These are phyloP conservation scores for Oxyria digyna DNA, from an alignment of 148 eudicot species.

Conservation along the genomic window DNA sequence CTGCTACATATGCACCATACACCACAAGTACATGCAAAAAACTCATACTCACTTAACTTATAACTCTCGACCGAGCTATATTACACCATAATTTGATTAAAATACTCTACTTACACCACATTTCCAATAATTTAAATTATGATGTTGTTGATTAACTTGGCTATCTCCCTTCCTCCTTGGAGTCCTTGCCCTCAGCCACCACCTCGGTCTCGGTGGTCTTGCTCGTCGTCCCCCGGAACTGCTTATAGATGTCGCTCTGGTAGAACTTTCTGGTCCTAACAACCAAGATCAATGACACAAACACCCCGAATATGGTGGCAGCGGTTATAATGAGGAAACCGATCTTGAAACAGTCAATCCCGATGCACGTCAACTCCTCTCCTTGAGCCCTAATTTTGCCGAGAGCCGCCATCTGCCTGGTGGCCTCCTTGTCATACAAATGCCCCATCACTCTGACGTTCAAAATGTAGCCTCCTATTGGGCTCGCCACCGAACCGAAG, in stretches of 20 bases:
- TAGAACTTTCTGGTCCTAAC: constrained; percentile 27
- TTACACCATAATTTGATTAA: too few relatives aligned
- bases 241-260: constrained; percentile 28
- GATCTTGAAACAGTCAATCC: constrained; percentile 20
- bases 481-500: constrained; percentile 33
- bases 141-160: too few relatives aligned
- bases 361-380: constrained; percentile 20
- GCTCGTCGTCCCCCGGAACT: constrained; percentile 23
- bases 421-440: constrained; percentile 26
- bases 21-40: too few relatives aligned
- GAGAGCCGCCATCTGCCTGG: constrained; percentile 10
- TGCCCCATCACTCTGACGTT: constrained; percentile 25
- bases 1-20: too few relatives aligned
- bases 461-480: constrained; percentile 30
- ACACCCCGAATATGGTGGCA: constrained; percentile 20
- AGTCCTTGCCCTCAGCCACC: background rate
- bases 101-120: too few relatives aligned
- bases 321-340: constrained; percentile 31
- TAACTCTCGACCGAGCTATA: too few relatives aligned
- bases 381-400: constrained; percentile 12
- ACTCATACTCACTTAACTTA: too few relatives aligned
- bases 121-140: too few relatives aligned
- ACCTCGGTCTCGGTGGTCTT: constrained; percentile 6
- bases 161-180: background rate
- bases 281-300: constrained; percentile 26